Percentiles rank a stretch among this genome's conserved stretches.
These are phyloP conservation scores for Blastomyces emzantsi DNA, from an alignment of 2,329 filamentous ascomycete genomes.

Conservation along the genomic window DNA sequence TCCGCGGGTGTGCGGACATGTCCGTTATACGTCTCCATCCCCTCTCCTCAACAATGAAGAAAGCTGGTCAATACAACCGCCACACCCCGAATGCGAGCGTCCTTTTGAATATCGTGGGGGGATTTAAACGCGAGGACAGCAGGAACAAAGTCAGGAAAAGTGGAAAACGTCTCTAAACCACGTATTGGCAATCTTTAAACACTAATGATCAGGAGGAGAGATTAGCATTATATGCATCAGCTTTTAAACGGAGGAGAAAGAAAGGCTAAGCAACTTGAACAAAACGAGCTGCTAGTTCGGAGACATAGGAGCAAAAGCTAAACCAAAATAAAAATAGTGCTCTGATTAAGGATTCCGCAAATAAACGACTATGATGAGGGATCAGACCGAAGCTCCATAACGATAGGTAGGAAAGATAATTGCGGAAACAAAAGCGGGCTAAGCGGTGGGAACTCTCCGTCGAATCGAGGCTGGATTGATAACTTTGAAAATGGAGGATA, in stretches of 20 bases:
- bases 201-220: background rate
- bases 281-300: background rate
- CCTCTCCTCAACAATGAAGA: background rate
- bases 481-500: background rate
- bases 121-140: background rate
- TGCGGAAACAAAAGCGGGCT: slow-evolving; percentile 1
- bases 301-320: background rate
- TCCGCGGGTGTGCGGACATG: slow-evolving; percentile 92
- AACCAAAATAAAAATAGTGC: background rate
- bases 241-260: background rate
- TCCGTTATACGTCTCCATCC: slow-evolving; percentile 94
- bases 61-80: background rate
- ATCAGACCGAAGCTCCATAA: background rate
- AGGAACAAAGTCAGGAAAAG: background rate
- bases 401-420: background rate
- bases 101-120: background rate
- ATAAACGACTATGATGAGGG: background rate
- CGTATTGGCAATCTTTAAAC: background rate
- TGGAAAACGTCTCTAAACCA: background rate
- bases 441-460: background rate
- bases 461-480: background rate
- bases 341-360: background rate
- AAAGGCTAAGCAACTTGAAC: background rate
- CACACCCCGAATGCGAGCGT: background rate
- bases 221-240: background rate